Base-by-base conservation (phyloP, 2,329 filamentous ascomycete genomes). In the Aspergillus sp. region DNA sequence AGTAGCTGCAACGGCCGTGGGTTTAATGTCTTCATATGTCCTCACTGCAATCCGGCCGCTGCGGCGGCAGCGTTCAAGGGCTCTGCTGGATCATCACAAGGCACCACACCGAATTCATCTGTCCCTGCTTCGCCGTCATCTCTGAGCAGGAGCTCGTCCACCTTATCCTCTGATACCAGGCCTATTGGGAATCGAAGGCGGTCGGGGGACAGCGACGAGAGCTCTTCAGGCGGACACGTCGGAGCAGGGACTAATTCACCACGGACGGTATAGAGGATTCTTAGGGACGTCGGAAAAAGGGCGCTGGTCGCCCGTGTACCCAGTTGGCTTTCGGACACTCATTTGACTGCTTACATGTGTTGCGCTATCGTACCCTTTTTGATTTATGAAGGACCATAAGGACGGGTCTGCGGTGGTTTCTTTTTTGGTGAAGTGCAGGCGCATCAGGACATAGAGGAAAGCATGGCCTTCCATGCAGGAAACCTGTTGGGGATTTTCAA, bases 11-110 rank as follows among this genome's bases (percentile, higher is more conserved):
- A 65, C 5, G 73, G 73, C 10, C 65, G 65, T 4, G 73, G 73
- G n/a, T 72, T 74, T 52, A 72, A 64, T 51, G 68, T 74, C 6
- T 74, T 68, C 55, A 50, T 66, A 50, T 75, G 73, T 51, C 55
- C 62, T 19, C 72, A 71, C 57, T 75, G 73, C 60, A 68, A 74
- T 56, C 71, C 72, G 3, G 60, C 66, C n/a, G 65, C 63, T 10
- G 66, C 63, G 15, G 60, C 63, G 6, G 53, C 65, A 12, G 55
- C 59, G 15, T 51, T 52, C 32, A 57, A 49, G 13, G 59, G 36
- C 15, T 28, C 55, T 6, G 23, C n/a, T 21, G 39, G 50, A n/a
- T 45, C 63, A 13, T 39, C 52, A 8, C 49, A 59, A 6, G 54
- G 61, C 30, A 52, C 59, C 15, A 63, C 67, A 21, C 59, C 66